Percentiles rank a stretch among this genome's conserved stretches.
These are phyloP conservation scores for Wickerhamomyces sydowiorum DNA, from an alignment of 805 yeast species.

Conservation along the genomic window DNA sequence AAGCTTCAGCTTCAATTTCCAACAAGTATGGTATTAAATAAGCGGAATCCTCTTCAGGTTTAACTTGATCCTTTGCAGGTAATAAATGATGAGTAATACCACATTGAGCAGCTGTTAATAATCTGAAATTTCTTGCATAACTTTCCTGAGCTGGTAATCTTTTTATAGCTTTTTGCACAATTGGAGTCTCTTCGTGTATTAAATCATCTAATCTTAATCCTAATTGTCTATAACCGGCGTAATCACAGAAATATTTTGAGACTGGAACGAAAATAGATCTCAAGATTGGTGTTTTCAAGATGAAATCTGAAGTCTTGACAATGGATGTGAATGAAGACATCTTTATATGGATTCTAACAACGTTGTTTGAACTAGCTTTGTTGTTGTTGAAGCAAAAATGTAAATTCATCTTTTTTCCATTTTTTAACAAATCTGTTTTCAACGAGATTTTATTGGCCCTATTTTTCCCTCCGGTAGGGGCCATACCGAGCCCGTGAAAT, in stretches of 20 bases:
- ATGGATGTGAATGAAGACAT: slow-evolving; percentile 64
- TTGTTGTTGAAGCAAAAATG: not conserved
- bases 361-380: not conserved
- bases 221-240: slow-evolving; percentile 90
- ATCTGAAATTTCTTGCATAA: slow-evolving; percentile 90
- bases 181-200: slow-evolving; percentile 80
- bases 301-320: slow-evolving; percentile 70
- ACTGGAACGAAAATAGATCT: slow-evolving; percentile 74
- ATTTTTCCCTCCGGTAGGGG: no score
- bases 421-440: slow-evolving; percentile 5
- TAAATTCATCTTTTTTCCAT: not conserved
- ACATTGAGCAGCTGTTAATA: slow-evolving; percentile 86
- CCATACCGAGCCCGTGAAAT: not conserved
- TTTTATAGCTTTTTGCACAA: slow-evolving; percentile 77
- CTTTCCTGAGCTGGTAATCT: slow-evolving; percentile 82
- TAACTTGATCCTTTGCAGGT: slow-evolving; percentile 72
- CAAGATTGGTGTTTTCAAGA: slow-evolving; percentile 74
- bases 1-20: slow-evolving; percentile 90
- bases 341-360: no score
- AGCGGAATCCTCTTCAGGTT: slow-evolving; percentile 74
- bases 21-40: slow-evolving; percentile 84
- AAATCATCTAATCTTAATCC: slow-evolving; percentile 91
- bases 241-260: slow-evolving; percentile 64
- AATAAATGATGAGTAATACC: slow-evolving; percentile 79
- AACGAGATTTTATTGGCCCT: slow-evolving; percentile 7